Evolutionary conservation across 768 basidiomycete genomes (phyloP), one percentile per base, ranked within the genome.

Genomic region (Auricularia sp.): DNA sequence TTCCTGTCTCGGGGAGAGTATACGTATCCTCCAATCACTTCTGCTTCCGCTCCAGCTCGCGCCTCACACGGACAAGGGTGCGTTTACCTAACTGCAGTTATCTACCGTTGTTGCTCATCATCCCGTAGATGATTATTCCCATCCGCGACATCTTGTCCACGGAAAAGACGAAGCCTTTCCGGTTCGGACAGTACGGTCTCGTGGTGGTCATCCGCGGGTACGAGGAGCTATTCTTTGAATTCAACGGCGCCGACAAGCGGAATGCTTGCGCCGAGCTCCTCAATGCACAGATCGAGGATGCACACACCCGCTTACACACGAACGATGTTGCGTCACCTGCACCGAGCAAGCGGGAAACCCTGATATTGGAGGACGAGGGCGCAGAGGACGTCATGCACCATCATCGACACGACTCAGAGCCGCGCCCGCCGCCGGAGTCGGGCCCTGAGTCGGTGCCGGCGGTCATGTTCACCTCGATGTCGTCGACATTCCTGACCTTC

Each of bases 191-290:
- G 71, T 84, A 89, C 70, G 96, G 96, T 34, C 82, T 98, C 21
- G 85, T 91, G 42, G 80, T 98, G 64, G 88, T 98, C 63, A 86
- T 99, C 69, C 92, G 90, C 70, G 96, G 96, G 0, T 94, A 98
- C 72, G 96, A 99, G 76, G 96, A 99, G 73, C 80, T 98, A 10
- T 99, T 99, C 79, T 90, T 98, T 70, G 97, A 99, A 75, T 96
- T 99, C 73, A 80, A 82, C 51, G 85, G 87, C 21, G 84, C 88
- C 65, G 88, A 91, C 64, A 87, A 91, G 67, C 85, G 96, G 29
- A 81, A 88, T 67, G 85, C 87, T 1, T 94, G 95, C 71, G 83
- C 90, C 21, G 74, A 74, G 13, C 78, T 95, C 21, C 77, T 99
- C 56, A 86, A 94, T 68, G 80, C 81, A 33, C 92, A 94, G 72